Percentiles rank a stretch among this genome's conserved stretches.
These are phyloP conservation scores for Aureobasidium zeae DNA, from an alignment of 2,329 filamentous ascomycete species.

Conservation along the genomic window DNA sequence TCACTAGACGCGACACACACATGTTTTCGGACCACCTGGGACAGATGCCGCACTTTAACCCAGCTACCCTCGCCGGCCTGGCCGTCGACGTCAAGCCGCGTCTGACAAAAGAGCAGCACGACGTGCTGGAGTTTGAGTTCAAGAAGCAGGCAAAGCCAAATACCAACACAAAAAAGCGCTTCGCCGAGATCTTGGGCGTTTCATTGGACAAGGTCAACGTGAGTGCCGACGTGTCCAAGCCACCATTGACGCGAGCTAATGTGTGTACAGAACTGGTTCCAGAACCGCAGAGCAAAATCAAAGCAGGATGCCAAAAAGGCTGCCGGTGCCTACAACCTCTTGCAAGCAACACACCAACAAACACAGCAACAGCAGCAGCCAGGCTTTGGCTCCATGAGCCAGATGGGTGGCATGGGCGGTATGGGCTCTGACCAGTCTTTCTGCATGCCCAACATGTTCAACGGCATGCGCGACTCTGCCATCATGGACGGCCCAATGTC, in stretches of 20 bases:
- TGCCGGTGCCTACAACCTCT: constrained; percentile 24
- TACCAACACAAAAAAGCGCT: constrained; percentile 42
- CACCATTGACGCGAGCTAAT: neutral
- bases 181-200: constrained; percentile 39
- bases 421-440: constrained; percentile 27
- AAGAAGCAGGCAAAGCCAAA: constrained; percentile 41
- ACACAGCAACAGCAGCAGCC: constrained; percentile 17
- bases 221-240: too few species aligned
- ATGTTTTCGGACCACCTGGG: constrained; percentile 6
- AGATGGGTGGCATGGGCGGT: constrained; percentile 15
- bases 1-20: constrained; percentile 16
- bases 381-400: constrained; percentile 11
- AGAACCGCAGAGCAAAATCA: constrained; percentile 44
- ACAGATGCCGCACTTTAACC: constrained; percentile 16
- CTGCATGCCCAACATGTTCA: constrained; percentile 24
- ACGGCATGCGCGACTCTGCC: constrained; percentile 23
- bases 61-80: constrained; percentile 23
- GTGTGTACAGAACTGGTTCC: constrained; percentile 42
- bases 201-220: constrained; percentile 47
- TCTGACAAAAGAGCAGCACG: constrained; percentile 45
- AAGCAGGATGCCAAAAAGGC: constrained; percentile 45
- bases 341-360: constrained; percentile 19
- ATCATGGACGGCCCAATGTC: constrained; percentile 16
- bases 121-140: constrained; percentile 43
- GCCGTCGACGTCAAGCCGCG: constrained; percentile 40